These are phyloP conservation scores for Pseudohyphozyma bogoriensis DNA, from an alignment of 768 basidiomycete species.

Conservation along the genomic window DNA sequence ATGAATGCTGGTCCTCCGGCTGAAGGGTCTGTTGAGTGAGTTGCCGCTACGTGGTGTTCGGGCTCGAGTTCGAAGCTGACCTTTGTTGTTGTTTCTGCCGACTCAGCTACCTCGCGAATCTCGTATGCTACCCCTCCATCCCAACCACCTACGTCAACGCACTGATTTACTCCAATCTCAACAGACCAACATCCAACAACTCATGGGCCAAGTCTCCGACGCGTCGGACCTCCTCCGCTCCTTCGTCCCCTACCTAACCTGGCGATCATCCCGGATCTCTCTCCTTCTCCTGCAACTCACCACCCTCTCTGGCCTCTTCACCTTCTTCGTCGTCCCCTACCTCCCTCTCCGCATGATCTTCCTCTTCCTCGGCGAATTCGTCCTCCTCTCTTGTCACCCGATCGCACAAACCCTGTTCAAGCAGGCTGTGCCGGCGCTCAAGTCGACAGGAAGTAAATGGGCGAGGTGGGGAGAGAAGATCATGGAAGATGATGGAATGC, in stretches of 20 bases:
- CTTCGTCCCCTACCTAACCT: conserved; percentile 29
- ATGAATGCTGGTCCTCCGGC: too few relatives aligned
- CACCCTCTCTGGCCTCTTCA: conserved; percentile 12
- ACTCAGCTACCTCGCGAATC: conserved; percentile 17
- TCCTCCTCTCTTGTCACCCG: conserved; percentile 26
- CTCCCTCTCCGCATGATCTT: conserved; percentile 24
- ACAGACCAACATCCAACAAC: conserved; percentile 33
- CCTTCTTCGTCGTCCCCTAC: conserved; percentile 16
- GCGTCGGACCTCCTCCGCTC: conserved; percentile 27
- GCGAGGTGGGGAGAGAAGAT: neutral
- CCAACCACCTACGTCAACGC: neutral
- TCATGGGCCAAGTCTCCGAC: conserved; percentile 32
- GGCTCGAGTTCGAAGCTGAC: neutral
- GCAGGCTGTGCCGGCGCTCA: neutral
- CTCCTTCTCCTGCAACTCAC: conserved; percentile 26
- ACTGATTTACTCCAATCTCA: neutral
- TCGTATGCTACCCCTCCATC: conserved; percentile 4
- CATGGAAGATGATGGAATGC: conserved; percentile 21
- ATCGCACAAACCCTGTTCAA: conserved; percentile 1
- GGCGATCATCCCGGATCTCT: conserved; percentile 24
- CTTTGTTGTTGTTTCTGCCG: neutral
- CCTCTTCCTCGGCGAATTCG: conserved; percentile 23
- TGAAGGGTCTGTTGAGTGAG: conserved; percentile 14
- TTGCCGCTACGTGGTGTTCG: neutral
- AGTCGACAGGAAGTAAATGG: neutral